Percentiles rank a stretch among this genome's conserved stretches.
These are phyloP conservation scores for Penicillium digitatum DNA, from an alignment of 2,329 filamentous ascomycete species.

Conservation along the genomic window DNA sequence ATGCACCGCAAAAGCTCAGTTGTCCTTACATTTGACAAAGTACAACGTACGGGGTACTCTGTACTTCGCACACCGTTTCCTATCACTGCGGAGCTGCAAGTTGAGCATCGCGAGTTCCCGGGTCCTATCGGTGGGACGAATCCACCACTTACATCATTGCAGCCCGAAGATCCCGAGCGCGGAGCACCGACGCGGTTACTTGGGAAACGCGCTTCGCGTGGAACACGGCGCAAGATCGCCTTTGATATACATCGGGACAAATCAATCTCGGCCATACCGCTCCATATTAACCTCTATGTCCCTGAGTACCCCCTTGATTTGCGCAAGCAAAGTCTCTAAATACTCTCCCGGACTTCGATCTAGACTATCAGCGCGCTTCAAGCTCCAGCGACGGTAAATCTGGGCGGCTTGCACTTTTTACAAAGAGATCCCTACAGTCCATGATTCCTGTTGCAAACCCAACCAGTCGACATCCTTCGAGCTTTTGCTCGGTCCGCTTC, in stretches of 20 bases:
- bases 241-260: not conserved
- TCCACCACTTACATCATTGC: slow-evolving; percentile 15
- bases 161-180: slow-evolving; percentile 20
- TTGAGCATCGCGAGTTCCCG: slow-evolving; percentile 15
- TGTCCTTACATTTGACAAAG: not conserved
- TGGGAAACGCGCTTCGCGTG: slow-evolving; percentile 26
- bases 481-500: slow-evolving; percentile 32
- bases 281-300: not conserved
- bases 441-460: not conserved
- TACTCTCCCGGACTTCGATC: slow-evolving; percentile 7
- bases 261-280: not conserved
- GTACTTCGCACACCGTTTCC: slow-evolving; percentile 10
- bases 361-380: slow-evolving; percentile 4
- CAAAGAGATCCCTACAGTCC: not conserved
- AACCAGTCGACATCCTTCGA: slow-evolving; percentile 1
- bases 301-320: slow-evolving; percentile 12
- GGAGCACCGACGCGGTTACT: slow-evolving; percentile 27
- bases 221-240: slow-evolving; percentile 4
- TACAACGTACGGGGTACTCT: too few species aligned
- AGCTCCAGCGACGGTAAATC: slow-evolving; percentile 14
- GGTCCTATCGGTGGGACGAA: slow-evolving; percentile 19
- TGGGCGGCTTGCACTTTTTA: slow-evolving; percentile 10
- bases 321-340: slow-evolving; percentile 6
- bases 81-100: slow-evolving; percentile 4
- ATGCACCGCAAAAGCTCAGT: slow-evolving; percentile 18